These are phyloP conservation scores for Mesotaenium endlicherianum DNA, from an alignment of 139 green algal genomes.

Conservation along the genomic window DNA sequence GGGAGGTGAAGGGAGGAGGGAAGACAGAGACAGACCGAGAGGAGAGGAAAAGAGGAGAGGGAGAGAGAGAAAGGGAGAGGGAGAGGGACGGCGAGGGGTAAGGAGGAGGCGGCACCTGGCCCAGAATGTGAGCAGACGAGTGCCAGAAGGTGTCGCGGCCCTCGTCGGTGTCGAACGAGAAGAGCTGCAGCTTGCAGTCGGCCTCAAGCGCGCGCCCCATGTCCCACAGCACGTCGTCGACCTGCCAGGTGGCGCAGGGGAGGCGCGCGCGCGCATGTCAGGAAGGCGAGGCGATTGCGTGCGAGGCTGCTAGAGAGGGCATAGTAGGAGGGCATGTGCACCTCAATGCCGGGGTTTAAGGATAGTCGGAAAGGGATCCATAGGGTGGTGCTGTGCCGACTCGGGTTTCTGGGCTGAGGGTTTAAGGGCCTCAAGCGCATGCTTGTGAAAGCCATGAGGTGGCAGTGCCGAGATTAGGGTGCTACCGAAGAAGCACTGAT, in stretches of 20 bases:
- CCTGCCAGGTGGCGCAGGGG: too few relatives aligned
- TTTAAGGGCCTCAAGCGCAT: too few relatives aligned
- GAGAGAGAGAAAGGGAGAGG: slow-evolving; percentile 10
- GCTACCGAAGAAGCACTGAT: too few relatives aligned
- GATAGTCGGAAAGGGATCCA: too few relatives aligned
- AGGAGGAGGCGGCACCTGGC: slow-evolving; percentile 64
- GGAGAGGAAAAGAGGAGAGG: not conserved
- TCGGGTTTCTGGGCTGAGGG: too few relatives aligned
- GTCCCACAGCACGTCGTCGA: slow-evolving; percentile 84
- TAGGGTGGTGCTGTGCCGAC: too few relatives aligned
- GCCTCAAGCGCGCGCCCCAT: slow-evolving; percentile 79
- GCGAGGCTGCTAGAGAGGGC: not conserved
- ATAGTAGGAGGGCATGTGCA: not conserved
- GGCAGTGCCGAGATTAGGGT: too few relatives aligned
- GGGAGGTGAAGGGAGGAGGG: not conserved
- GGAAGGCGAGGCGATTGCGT: not conserved
- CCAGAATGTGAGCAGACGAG: slow-evolving; percentile 87
- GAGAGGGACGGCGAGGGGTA: slow-evolving; percentile 1
- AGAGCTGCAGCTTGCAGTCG: slow-evolving; percentile 83
- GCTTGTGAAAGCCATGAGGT: too few relatives aligned
- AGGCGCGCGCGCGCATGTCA: too few relatives aligned
- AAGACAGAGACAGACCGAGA: slow-evolving; percentile 6
- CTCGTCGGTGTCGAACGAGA: slow-evolving; percentile 81
- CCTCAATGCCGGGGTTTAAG: too few relatives aligned
- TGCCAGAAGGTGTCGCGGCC: slow-evolving; percentile 96